Evolutionary conservation across 805 yeast genomes (phyloP), one percentile per base, ranked within the genome.

Genomic region (Wickerhamomyces strasburgensis): DNA sequence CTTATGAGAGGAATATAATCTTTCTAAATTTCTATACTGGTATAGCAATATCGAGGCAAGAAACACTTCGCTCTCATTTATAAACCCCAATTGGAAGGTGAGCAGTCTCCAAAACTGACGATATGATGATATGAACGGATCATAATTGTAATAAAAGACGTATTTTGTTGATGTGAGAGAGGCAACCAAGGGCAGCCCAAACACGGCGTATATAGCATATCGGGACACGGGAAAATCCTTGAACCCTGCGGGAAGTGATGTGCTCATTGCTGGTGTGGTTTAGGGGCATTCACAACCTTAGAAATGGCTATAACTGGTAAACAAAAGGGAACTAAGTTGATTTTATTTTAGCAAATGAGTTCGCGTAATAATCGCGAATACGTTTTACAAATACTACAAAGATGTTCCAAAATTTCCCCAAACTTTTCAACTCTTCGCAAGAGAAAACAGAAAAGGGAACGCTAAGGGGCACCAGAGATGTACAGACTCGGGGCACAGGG

Each of bases 171-270:
- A 60, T 5, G 64, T 43, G 11, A 67, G 51, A 4, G 70, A 52
- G 6, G 64, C 51, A 5, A 62, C 19, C 13, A 67, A 36, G 2
- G 72, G 65, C 3, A 53, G 30, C 1, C 42, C 45, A 7, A 57
- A 34, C 1, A 60, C 39, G 19, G 46, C 15, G 21, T 44, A 40
- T 4, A 57, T 48, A 19, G 56, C 27, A 5, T 39, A 21, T 38
- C 54, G 54, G 8, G 69, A 54, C 7, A 64, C 59, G 3, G 68
- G 69, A 7, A 65, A 55, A 33, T 54, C 41, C 14, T 43, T 44
- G 42, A 67, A 57, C 2, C 70, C 70, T 0, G 64, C 37, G n/a
- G 65, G 64, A 3, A 68, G 54, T 8, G 57, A 39, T 4, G 65
- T 56, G 32, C 50, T 42, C 58, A 54, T 52, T 10, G 11, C 11